These are phyloP conservation scores for Chrysoporthe austroafricana DNA, from an alignment of 2,329 filamentous ascomycete species.

Conservation along the genomic window DNA sequence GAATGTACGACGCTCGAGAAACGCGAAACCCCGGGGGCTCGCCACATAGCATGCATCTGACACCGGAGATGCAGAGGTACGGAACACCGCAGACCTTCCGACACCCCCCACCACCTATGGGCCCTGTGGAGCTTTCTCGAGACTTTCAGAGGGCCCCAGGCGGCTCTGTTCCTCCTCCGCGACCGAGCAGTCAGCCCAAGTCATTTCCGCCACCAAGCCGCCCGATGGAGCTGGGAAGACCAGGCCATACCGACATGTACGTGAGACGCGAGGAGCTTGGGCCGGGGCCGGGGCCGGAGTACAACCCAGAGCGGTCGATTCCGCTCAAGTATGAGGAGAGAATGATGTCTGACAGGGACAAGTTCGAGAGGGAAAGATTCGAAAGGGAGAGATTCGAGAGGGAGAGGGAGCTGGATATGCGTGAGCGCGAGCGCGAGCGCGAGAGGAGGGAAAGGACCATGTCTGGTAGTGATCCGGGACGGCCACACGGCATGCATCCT, in stretches of 20 bases:
- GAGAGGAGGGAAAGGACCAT: slow-evolving; percentile 50
- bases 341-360: slow-evolving; percentile 50
- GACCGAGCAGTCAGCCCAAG: slow-evolving; percentile 58
- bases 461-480: slow-evolving; percentile 51
- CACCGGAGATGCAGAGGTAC: slow-evolving; percentile 62
- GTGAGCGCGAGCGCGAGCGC: slow-evolving; percentile 37
- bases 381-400: slow-evolving; percentile 47
- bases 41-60: slow-evolving; percentile 55
- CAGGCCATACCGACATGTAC: slow-evolving; percentile 48
- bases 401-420: slow-evolving; percentile 46
- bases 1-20: slow-evolving; percentile 54
- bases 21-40: slow-evolving; percentile 48
- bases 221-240: slow-evolving; percentile 51
- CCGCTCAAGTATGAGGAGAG: slow-evolving; percentile 58
- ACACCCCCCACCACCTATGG: slow-evolving; percentile 47
- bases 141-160: slow-evolving; percentile 43
- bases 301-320: slow-evolving; percentile 55
- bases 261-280: slow-evolving; percentile 53
- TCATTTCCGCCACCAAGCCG: slow-evolving; percentile 49
- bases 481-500: slow-evolving; percentile 49
- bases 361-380: slow-evolving; percentile 46
- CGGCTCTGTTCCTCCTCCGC: slow-evolving; percentile 46
- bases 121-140: slow-evolving; percentile 49
- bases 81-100: slow-evolving; percentile 61
- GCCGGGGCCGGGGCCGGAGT: slow-evolving; percentile 45